phyloP scores from a whole-genome alignment of 108 stramenopile genomes.

The Nannochloropsis granulata region DNA sequence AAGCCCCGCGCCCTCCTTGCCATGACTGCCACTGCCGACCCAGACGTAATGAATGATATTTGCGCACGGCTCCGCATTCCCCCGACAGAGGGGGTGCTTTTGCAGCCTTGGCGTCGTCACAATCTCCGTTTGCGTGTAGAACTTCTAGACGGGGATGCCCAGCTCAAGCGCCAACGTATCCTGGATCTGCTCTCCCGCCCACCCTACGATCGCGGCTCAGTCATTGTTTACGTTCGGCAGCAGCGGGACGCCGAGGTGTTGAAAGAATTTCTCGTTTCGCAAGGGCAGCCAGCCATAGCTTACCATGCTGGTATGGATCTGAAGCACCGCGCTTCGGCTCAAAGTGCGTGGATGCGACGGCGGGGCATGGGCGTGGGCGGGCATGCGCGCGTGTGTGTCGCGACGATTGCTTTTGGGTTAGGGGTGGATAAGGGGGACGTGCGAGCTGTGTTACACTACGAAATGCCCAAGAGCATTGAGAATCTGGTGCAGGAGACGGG shows the following conservation, averaged over 20 bases:
- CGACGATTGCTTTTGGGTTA: conserved; percentile 89
- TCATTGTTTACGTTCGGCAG: conserved; percentile 21
- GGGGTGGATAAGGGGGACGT: conserved; percentile 87
- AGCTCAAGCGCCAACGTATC: neutral
- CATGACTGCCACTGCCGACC: neutral
- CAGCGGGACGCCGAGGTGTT: conserved; percentile 16
- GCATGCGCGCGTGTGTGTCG: conserved; percentile 55
- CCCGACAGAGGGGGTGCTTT: neutral
- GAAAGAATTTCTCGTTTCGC: conserved; percentile 2
- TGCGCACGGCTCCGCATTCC: neutral
- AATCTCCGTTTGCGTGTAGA: neutral
- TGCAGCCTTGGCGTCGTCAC: neutral
- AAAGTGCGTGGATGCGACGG: conserved; percentile 24
- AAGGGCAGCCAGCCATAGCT: conserved; percentile 19
- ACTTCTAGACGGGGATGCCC: neutral
- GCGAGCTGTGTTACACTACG: conserved; percentile 21
- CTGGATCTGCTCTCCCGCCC: neutral
- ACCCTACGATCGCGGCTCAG: conserved; percentile 9
- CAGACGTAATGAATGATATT: neutral
- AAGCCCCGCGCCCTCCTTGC: neutral
- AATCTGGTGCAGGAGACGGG: conserved; percentile 26
- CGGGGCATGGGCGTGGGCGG: conserved; percentile 49
- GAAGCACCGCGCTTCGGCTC: neutral
- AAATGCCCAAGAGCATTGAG: conserved; percentile 17
- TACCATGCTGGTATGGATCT: conserved; percentile 6